Evolutionary conservation across 2,329 filamentous ascomycete species (phyloP).

Genomic region (Fusarium nematophilum): DNA sequence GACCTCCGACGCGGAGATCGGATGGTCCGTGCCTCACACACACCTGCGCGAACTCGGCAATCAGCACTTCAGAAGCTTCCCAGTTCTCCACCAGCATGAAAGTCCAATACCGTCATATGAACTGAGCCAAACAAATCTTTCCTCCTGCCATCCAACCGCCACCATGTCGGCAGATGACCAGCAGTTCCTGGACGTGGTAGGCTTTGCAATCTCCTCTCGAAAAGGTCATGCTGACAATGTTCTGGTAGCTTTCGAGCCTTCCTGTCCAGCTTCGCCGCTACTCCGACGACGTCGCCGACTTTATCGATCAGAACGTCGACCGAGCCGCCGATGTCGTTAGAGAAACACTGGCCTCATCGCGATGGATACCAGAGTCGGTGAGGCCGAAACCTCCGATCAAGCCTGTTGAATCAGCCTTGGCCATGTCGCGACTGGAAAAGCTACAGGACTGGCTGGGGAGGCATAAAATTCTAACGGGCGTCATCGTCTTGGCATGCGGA

Average conservation of each 20-base stretch:
- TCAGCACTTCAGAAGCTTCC: conserved; percentile 39
- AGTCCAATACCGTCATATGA: conserved; percentile 45
- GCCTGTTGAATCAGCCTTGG: conserved; percentile 49
- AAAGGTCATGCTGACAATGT: conserved; percentile 17
- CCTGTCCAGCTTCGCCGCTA: conserved; percentile 76
- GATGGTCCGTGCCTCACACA: conserved; percentile 39
- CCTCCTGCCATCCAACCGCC: conserved; percentile 37
- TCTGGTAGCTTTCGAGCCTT: conserved; percentile 62
- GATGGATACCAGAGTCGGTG: conserved; percentile 79
- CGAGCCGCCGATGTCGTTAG: conserved; percentile 76
- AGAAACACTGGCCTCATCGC: conserved; percentile 72
- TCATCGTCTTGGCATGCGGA: conserved; percentile 76
- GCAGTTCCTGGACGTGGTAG: conserved; percentile 80
- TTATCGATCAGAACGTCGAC: conserved; percentile 85
- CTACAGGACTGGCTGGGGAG: conserved; percentile 77
- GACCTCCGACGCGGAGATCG: conserved; percentile 35
- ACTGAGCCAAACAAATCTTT: conserved; percentile 39
- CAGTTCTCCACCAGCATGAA: conserved; percentile 43
- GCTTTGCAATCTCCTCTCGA: conserved; percentile 43
- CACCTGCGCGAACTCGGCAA: conserved; percentile 37
- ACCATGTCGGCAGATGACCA: conserved; percentile 84
- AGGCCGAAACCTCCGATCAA: conserved; percentile 65
- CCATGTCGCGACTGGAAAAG: conserved; percentile 58
- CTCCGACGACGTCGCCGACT: conserved; percentile 79
- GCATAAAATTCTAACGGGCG: conserved; percentile 79